Conservation (phyloP, 2,329 filamentous ascomycete genomes). For the Colletotrichum liaoningense region DNA sequence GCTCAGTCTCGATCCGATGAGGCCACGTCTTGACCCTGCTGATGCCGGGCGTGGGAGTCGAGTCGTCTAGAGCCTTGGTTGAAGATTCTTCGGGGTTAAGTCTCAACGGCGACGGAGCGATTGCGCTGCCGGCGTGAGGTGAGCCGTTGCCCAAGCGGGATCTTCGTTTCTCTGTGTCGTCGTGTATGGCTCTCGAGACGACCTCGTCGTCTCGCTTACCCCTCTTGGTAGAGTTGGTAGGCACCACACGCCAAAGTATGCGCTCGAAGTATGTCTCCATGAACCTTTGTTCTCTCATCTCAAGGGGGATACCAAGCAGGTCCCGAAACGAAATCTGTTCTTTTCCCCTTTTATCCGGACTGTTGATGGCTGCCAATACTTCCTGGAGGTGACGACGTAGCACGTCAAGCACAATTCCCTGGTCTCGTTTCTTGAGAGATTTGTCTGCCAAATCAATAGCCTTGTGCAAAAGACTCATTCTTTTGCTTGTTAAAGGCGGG, state of each 20-base stretch:
- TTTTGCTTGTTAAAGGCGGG: not conserved
- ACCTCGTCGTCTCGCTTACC: slow-evolving; percentile 11
- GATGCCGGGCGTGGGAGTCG: not conserved
- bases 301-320: not conserved
- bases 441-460: slow-evolving; percentile 24
- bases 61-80: not conserved
- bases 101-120: not conserved
- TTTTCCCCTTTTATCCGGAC: slow-evolving; percentile 2
- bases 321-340: not conserved
- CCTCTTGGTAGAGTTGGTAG: not conserved
- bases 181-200: slow-evolving; percentile 6
- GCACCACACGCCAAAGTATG: not conserved
- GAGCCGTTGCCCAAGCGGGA: not conserved
- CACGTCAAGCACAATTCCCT: slow-evolving; percentile 55
- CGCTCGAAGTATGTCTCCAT: slow-evolving; percentile 23
- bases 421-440: slow-evolving; percentile 40
- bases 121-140: not conserved
- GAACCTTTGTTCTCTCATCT: slow-evolving; percentile 24
- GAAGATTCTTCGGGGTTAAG: not conserved
- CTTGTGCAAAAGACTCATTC: not conserved
- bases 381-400: slow-evolving; percentile 62
- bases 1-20: not conserved
- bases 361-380: slow-evolving; percentile 58
- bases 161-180: not conserved
- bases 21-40: slow-evolving; percentile 2